phyloP scores from a whole-genome alignment of 306 rosid genomes.

The Arachis hypogaea region DNA sequence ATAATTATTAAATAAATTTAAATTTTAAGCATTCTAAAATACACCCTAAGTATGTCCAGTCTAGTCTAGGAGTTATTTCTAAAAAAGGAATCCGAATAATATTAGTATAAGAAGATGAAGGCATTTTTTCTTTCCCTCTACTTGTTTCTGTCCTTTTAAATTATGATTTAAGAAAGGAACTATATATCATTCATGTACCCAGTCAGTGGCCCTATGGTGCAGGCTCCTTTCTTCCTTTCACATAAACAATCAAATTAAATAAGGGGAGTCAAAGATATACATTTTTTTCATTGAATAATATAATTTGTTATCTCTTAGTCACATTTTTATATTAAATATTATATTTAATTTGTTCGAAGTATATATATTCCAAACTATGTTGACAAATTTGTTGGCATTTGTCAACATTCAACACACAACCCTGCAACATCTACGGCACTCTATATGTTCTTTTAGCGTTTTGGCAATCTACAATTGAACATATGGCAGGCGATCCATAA shows the following conservation, averaged over 20 bases:
- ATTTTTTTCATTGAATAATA: too few species aligned
- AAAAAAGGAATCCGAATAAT: not conserved
- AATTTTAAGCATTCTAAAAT: too few species aligned
- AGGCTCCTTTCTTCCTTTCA: not conserved
- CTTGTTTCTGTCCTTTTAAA: too few species aligned
- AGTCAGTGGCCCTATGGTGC: too few species aligned
- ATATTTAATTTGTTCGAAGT: not conserved
- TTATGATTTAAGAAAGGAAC: not conserved
- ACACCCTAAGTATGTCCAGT: too few species aligned
- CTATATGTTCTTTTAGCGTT: not conserved
- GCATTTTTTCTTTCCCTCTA: too few species aligned
- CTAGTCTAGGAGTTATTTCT: not conserved
- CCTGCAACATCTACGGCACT: not conserved
- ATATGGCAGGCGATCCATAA: conserved; percentile 21
- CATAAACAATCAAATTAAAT: not conserved
- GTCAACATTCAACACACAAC: too few species aligned
- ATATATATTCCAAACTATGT: too few species aligned
- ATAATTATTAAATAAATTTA: too few species aligned
- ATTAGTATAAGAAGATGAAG: not conserved
- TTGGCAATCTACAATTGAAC: not conserved
- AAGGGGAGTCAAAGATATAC: not conserved
- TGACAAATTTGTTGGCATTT: too few species aligned
- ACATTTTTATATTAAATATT: not conserved
- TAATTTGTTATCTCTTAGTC: not conserved
- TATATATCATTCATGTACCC: not conserved